Evolutionary conservation across 352 stramenopile genomes (phyloP), one percentile per base, ranked within the genome.

Genomic region (Phytophthora pinifolia): DNA sequence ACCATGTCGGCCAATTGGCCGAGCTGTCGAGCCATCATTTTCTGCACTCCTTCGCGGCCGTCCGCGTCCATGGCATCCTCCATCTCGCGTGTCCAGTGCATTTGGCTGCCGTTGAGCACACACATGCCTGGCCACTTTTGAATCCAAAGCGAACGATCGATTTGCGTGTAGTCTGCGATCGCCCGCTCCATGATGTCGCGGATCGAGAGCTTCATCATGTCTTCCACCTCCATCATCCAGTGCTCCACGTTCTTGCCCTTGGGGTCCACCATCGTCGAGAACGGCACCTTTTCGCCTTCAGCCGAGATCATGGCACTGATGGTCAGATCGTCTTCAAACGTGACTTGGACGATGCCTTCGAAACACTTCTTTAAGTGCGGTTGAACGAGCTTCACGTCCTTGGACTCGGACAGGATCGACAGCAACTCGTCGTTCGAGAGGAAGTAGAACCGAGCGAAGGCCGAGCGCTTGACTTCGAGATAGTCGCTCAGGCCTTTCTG

Each of bases 291-390:
- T 59, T 98, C 92, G 10, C 82, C 86, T 62, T 98, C 92, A 6
- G 89, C 88, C 3, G 89, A 97, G 35, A 97, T 92, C 85, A 98
- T 97, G 2, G 86, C 70, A 35, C 77, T 96, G 57, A 98, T 97
- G n/a, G 71, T 87, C 33, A 97, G 56, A 37, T 98, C 83, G 8
- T 89, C 78, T 60, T 94, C 75, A 54, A 95, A 95, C 9, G 72
- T 83, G 12, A 97, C 89, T 15, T 92, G 79, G 4, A 97, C 89
- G 30, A 98, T 95, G 6, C 87, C 91, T 77, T 97, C 90, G 51
- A 97, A 98, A 53, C 89, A 98, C 54, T 98, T 98, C 59, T 98
- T 98, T 58, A 98, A 61, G 41, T 97, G 92, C 3, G 92, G 91
- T 52, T 97, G 90, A 14, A 98, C 89, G 15, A 95, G 64, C 43